Conservation (phyloP, 2,329 filamentous ascomycete genomes). For the Helicocarpus griseus region DNA sequence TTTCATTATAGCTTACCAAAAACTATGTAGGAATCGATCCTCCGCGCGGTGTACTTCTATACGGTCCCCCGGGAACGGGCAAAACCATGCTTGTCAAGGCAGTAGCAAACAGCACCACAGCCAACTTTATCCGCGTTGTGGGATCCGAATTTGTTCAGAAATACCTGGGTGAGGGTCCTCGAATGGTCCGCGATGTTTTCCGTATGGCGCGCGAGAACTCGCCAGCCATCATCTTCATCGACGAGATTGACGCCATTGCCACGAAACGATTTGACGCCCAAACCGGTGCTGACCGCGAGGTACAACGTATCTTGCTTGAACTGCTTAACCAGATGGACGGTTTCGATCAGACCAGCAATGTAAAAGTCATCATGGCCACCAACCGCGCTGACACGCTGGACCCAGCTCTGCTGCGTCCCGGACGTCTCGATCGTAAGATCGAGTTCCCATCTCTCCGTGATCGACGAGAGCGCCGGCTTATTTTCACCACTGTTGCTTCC, state of each 20-base stretch:
- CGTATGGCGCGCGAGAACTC: constrained; percentile 98
- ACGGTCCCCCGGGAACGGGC: constrained; percentile 89
- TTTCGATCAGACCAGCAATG: constrained; percentile 97
- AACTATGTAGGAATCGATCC: constrained; percentile 63
- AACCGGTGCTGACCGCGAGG: constrained; percentile 93
- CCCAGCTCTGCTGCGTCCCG: constrained; percentile 84
- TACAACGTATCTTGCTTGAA: constrained; percentile 95
- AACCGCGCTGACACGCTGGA: constrained; percentile 97
- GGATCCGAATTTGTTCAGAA: constrained; percentile 99
- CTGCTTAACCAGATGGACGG: constrained; percentile 99
- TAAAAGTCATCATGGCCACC: constrained; percentile 99
- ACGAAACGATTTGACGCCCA: constrained; percentile 99
- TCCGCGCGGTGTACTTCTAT: constrained; percentile 88
- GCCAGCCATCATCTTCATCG: constrained; percentile 98
- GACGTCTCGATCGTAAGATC: constrained; percentile 94
- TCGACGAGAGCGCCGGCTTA: constrained; percentile 85
- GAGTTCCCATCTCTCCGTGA: constrained; percentile 95
- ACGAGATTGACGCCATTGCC: constrained; percentile 97
- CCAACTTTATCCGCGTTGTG: constrained; percentile 95
- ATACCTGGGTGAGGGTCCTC: constrained; percentile 92
- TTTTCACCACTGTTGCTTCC: constrained; percentile 91
- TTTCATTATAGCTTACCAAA: not conserved
- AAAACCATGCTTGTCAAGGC: constrained; percentile 98
- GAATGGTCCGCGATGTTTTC: constrained; percentile 99
- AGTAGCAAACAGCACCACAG: constrained; percentile 94